Evolutionary conservation across 2,329 filamentous ascomycete species (phyloP).

Genomic region (Graphilbum sp.): DNA sequence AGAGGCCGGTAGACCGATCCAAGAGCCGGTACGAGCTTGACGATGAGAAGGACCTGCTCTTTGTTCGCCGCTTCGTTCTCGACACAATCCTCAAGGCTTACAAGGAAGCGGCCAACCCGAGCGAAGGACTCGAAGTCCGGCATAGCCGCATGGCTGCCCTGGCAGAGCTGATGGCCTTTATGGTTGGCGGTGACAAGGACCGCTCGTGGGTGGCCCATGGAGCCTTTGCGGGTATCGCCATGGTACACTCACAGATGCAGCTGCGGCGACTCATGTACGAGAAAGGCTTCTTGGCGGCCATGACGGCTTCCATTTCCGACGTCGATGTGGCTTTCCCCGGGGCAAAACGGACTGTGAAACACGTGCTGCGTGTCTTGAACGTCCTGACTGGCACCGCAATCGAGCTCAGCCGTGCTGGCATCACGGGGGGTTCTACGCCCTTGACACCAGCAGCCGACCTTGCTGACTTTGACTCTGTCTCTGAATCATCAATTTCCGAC

Average conservation of each 20-base stretch:
- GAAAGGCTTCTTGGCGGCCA: constrained; percentile 79
- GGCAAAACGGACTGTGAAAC: constrained; percentile 88
- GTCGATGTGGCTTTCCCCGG: constrained; percentile 90
- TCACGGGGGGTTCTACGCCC: constrained; percentile 34
- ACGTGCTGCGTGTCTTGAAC: constrained; percentile 80
- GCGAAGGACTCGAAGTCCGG: constrained; percentile 66
- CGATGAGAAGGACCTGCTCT: constrained; percentile 69
- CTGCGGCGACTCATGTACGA: constrained; percentile 95
- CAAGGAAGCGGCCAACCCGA: constrained; percentile 67
- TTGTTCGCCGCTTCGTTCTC: constrained; percentile 86
- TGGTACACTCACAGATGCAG: constrained; percentile 55
- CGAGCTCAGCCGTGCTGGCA: constrained; percentile 64
- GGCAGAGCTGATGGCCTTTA: constrained; percentile 81
- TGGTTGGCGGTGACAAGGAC: constrained; percentile 71
- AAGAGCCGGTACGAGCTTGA: constrained; percentile 49
- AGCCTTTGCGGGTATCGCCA: constrained; percentile 7
- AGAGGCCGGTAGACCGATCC: constrained; percentile 45
- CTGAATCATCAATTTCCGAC: constrained; percentile 77
- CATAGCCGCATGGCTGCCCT: constrained; percentile 79
- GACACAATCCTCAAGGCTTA: constrained; percentile 88
- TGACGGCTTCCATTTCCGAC: constrained; percentile 86
- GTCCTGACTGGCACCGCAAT: constrained; percentile 78
- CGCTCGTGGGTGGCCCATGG: constrained; percentile 32
- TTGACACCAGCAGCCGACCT: constrained; percentile 43
- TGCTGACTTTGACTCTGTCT: constrained; percentile 76